These are phyloP conservation scores for Eucalyptus brandiana DNA, from an alignment of 345 rosid species.

Conservation along the genomic window DNA sequence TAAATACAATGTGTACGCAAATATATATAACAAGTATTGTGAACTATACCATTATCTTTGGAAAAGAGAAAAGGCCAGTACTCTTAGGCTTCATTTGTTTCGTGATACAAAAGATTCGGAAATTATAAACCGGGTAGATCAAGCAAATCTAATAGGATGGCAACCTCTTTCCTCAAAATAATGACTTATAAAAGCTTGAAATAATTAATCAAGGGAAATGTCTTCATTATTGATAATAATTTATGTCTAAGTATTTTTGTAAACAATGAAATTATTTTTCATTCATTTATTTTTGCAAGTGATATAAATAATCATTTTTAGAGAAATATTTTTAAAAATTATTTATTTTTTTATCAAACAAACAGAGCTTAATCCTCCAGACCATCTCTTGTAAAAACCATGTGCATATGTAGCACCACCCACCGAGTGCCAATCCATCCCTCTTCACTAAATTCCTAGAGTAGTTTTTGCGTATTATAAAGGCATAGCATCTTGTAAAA, in stretches of 20 bases:
- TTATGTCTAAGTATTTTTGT: background rate
- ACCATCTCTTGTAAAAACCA: background rate
- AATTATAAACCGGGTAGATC: background rate
- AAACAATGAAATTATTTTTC: no score
- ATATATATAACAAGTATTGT: no score
- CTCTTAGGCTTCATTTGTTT: background rate
- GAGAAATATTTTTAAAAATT: no score
- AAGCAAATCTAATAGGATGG: background rate
- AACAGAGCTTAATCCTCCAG: background rate
- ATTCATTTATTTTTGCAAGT: background rate
- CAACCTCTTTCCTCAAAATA: background rate
- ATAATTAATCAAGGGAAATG: no score
- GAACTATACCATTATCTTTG: background rate
- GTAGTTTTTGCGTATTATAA: background rate
- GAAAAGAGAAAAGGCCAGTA: background rate
- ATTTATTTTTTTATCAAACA: background rate
- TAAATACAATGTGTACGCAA: no score
- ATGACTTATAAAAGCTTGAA: background rate
- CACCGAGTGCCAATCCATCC: background rate
- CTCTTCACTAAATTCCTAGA: background rate
- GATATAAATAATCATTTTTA: background rate
- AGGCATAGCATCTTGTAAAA: background rate
- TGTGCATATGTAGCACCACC: background rate
- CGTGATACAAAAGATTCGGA: rapidly evolving
- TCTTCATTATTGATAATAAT: background rate